A percentile compares a stretch with the other conserved stretches of the same genome.
Evolutionary conservation across 2,329 filamentous ascomycete genomes (phyloP).

Genomic region (Botrytis squamosa): DNA sequence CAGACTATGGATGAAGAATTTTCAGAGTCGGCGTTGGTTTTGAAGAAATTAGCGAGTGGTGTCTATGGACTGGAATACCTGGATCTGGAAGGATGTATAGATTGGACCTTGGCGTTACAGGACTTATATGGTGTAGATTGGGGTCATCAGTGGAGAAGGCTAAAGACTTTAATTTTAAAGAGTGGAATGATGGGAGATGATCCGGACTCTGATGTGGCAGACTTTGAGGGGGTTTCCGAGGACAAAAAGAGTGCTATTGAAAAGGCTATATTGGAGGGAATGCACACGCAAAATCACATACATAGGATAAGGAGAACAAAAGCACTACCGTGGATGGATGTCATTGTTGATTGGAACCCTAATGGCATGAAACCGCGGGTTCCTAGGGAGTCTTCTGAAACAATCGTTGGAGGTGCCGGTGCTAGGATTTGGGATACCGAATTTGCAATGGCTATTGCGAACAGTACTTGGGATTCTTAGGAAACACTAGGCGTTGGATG

Average conservation of each 20-base stretch:
- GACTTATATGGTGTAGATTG: constrained; percentile 32
- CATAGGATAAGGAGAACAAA: background rate
- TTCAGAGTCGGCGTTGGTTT: constrained; percentile 56
- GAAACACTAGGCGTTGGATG: background rate
- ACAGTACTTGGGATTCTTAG: constrained; percentile 21
- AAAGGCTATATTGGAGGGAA: background rate
- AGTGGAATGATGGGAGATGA: constrained; percentile 10
- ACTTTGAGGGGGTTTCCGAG: background rate
- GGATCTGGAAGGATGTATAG: constrained; percentile 58
- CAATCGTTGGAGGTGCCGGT: background rate
- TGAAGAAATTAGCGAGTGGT: constrained; percentile 53
- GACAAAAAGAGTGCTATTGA: background rate
- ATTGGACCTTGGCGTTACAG: constrained; percentile 45
- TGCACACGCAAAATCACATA: background rate
- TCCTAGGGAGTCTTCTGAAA: background rate
- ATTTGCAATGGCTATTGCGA: constrained; percentile 1
- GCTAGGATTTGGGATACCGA: constrained; percentile 1
- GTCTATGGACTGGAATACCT: constrained; percentile 60
- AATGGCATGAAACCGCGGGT: background rate
- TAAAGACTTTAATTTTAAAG: constrained; percentile 21
- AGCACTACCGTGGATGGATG: constrained; percentile 9
- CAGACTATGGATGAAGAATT: constrained; percentile 59
- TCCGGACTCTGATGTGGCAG: background rate
- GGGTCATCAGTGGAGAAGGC: constrained; percentile 31
- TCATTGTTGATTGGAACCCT: background rate